A percentile compares a stretch with the other conserved stretches of the same genome.
These are phyloP conservation scores for Chlamydomonas incerta DNA, from an alignment of 139 green algal genomes.

Conservation along the genomic window DNA sequence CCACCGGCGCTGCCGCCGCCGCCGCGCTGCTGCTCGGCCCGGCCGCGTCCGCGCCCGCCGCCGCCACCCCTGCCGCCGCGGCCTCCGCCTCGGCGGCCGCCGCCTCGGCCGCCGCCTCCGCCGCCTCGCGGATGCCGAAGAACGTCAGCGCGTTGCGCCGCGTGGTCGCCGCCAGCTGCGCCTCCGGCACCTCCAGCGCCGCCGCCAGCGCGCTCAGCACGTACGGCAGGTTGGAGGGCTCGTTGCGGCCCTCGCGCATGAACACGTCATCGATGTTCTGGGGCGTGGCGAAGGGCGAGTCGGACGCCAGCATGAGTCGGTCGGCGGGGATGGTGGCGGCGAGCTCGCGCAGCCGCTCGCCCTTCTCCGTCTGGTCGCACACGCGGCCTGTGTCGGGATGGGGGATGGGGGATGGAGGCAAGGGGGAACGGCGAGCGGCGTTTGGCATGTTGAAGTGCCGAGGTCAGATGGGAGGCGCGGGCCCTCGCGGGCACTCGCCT, in stretches of 20 bases:
- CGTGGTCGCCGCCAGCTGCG: slow-evolving; percentile 4
- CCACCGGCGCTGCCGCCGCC: too few species aligned
- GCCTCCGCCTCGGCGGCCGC: neutral
- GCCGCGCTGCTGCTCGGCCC: neutral
- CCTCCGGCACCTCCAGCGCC: neutral
- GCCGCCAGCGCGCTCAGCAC: slow-evolving; percentile 31
- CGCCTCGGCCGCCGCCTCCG: slow-evolving; percentile 15
- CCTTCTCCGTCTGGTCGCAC: slow-evolving; percentile 15
- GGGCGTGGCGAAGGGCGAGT: slow-evolving; percentile 49
- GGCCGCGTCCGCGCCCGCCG: neutral
- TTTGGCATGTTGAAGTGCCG: too few species aligned
- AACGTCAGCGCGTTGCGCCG: slow-evolving; percentile 18
- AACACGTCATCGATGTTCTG: slow-evolving; percentile 47
- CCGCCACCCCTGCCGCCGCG: neutral
- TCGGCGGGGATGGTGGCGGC: slow-evolving; percentile 21
- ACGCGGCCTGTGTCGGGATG: slow-evolving; percentile 29
- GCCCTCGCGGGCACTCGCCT: too few species aligned
- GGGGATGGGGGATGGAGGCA: too few species aligned
- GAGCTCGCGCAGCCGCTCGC: neutral
- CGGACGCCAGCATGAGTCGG: slow-evolving; percentile 44
- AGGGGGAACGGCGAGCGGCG: too few species aligned
- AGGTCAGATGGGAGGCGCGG: too few species aligned
- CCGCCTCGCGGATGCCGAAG: slow-evolving; percentile 35
- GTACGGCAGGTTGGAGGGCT: slow-evolving; percentile 52
- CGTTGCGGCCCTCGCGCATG: slow-evolving; percentile 51